Conservation (phyloP, 2,329 filamentous ascomycete species). For the Colletotrichum sp. region DNA sequence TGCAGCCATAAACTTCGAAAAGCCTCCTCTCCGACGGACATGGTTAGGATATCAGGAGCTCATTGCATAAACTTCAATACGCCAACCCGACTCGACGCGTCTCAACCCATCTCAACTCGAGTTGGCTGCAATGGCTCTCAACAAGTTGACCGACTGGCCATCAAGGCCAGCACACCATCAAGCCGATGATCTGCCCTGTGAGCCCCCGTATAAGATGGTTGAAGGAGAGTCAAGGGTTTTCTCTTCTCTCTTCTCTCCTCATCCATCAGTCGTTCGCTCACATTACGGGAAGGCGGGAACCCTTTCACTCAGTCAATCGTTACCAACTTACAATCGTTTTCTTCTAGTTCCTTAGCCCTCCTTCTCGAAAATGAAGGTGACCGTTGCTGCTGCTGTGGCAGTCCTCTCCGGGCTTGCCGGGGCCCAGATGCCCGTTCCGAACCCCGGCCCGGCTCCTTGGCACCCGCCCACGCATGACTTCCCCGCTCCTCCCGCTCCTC, state of each 20-base stretch:
- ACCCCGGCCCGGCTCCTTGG: background rate
- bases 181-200: background rate
- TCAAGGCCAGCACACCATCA: background rate
- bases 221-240: background rate
- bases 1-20: background rate
- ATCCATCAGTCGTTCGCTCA: conserved; percentile 17
- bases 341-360: background rate
- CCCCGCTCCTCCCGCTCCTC: background rate
- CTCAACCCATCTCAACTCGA: background rate
- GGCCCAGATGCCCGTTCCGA: background rate
- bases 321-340: background rate
- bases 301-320: conserved; percentile 18
- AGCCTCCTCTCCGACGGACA: background rate
- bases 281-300: conserved; percentile 7
- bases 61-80: conserved; percentile 4
- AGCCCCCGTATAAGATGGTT: background rate
- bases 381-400: background rate
- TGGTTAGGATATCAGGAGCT: background rate
- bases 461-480: background rate
- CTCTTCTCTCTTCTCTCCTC: background rate
- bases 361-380: conserved; percentile 13
- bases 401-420: conserved; percentile 11
- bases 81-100: background rate
- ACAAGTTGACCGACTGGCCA: background rate
- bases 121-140: background rate